These are phyloP conservation scores for Paratinospora sagittata DNA, from an alignment of 164 flowering plant species.

Conservation along the genomic window DNA sequence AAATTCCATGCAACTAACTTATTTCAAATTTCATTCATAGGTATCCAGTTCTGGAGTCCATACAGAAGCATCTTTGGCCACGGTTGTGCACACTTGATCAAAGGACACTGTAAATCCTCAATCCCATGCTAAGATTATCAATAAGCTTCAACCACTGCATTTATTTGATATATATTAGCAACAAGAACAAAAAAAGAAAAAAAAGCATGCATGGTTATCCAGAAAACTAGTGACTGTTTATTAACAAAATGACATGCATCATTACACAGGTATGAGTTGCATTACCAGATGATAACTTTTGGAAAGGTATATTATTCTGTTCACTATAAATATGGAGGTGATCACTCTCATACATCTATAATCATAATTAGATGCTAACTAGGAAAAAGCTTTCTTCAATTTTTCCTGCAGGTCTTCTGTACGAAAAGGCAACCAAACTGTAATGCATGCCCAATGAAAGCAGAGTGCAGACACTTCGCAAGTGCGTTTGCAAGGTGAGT, in stretches of 20 bases:
- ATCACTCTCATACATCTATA: too few relatives aligned
- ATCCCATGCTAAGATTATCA: constrained; percentile 3
- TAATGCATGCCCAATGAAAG: constrained; percentile 80
- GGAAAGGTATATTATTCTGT: constrained; percentile 61
- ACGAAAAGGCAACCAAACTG: constrained; percentile 82
- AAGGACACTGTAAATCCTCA: constrained; percentile 48
- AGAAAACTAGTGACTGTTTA: too few relatives aligned
- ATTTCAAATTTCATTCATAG: constrained; percentile 26
- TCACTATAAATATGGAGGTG: neutral
- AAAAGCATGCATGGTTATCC: neutral
- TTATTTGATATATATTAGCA: too few relatives aligned
- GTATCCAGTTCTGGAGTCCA: constrained; percentile 60
- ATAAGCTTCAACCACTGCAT: too few relatives aligned
- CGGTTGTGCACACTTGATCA: constrained; percentile 65
- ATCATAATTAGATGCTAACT: neutral
- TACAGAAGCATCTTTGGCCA: constrained; percentile 90
- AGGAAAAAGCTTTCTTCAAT: neutral
- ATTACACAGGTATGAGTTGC: constrained; percentile 69
- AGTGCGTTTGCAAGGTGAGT: constrained; percentile 74
- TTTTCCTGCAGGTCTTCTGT: constrained; percentile 65
- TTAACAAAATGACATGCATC: too few relatives aligned
- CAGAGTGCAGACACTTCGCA: constrained; percentile 78
- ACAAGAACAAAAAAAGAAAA: too few relatives aligned
- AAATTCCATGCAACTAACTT: neutral
- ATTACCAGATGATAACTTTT: constrained; percentile 89